Percentiles rank a stretch among this genome's conserved stretches.
These are phyloP conservation scores for Podospora comata DNA, from an alignment of 495 filamentous ascomycete species.

Conservation along the genomic window DNA sequence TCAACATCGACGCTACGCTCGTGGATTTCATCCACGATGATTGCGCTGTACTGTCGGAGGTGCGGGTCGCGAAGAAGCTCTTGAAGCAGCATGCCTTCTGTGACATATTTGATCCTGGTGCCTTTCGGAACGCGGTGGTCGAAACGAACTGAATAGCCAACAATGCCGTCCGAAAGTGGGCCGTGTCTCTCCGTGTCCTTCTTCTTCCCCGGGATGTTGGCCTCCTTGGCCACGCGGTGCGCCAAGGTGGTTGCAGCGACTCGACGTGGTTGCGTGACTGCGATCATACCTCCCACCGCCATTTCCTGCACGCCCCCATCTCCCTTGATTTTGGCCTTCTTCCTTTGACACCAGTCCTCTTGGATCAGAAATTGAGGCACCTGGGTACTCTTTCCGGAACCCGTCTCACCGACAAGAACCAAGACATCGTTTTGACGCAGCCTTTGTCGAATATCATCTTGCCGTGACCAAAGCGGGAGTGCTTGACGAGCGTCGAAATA, in stretches of 20 bases:
- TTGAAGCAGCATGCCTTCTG: constrained; percentile 94
- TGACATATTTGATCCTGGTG: constrained; percentile 86
- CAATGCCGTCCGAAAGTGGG: constrained; percentile 58
- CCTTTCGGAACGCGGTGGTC: constrained; percentile 70
- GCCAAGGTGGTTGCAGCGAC: constrained; percentile 95
- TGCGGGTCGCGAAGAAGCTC: constrained; percentile 86
- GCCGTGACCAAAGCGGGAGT: constrained; percentile 78
- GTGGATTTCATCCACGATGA: constrained; percentile 96
- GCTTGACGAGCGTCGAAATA: constrained; percentile 47
- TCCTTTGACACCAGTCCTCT: constrained; percentile 72
- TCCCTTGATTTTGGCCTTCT: constrained; percentile 46
- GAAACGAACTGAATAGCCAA: constrained; percentile 93
- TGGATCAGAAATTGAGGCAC: constrained; percentile 84
- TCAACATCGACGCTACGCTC: constrained; percentile 97
- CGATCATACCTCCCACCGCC: constrained; percentile 78
- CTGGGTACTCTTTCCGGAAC: constrained; percentile 95
- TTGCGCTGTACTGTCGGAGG: constrained; percentile 77
- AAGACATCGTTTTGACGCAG: constrained; percentile 71
- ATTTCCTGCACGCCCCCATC: constrained; percentile 46
- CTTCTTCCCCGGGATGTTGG: constrained; percentile 63
- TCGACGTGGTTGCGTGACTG: constrained; percentile 89
- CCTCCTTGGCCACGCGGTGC: constrained; percentile 81
- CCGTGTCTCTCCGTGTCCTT: neutral
- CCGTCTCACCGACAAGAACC: constrained; percentile 88
- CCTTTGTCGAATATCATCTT: constrained; percentile 61